Percentiles rank a stretch among this genome's conserved stretches.
Conservation (phyloP, 78 protist species). For the Mantamonas sphyraenae region DNA sequence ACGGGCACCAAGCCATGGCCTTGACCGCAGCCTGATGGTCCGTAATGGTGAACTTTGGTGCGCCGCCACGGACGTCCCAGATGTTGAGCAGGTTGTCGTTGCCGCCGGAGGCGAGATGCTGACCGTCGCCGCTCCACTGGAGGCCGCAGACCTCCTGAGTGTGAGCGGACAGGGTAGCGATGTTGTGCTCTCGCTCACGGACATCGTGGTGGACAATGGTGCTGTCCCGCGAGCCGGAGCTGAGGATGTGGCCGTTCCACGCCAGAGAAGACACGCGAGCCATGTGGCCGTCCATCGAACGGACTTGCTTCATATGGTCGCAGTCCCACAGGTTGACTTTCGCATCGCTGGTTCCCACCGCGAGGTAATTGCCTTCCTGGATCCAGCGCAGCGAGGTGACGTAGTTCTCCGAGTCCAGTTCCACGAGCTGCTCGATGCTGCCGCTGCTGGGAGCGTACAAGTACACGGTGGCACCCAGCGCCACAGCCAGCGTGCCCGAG, state of each 20-base stretch:
- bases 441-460: slow-evolving; percentile 95
- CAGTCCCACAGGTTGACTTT: slow-evolving; percentile 89
- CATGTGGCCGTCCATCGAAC: slow-evolving; percentile 86
- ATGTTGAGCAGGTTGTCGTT: slow-evolving; percentile 96
- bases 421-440: slow-evolving; percentile 52
- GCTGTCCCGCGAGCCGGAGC: slow-evolving; percentile 83
- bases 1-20: slow-evolving; percentile 99
- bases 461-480: slow-evolving; percentile 86
- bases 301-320: slow-evolving; percentile 37
- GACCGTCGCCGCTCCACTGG: slow-evolving; percentile 92
- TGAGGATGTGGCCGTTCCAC: slow-evolving; percentile 91
- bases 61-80: slow-evolving; percentile 59
- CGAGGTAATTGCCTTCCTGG: slow-evolving; percentile 75
- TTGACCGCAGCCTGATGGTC: slow-evolving; percentile 68
- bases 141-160: slow-evolving; percentile 92
- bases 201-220: slow-evolving; percentile 87
- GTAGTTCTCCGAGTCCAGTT: slow-evolving; percentile 42
- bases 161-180: slow-evolving; percentile 44
- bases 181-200: slow-evolving; percentile 65
- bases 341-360: slow-evolving; percentile 86
- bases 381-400: slow-evolving; percentile 82
- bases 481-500: slow-evolving; percentile 88
- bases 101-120: slow-evolving; percentile 96
- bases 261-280: slow-evolving; percentile 91
- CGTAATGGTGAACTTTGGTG: slow-evolving; percentile 38